Base-by-base conservation (phyloP, 495 filamentous ascomycete species). In the Bryoglossum gracile region DNA sequence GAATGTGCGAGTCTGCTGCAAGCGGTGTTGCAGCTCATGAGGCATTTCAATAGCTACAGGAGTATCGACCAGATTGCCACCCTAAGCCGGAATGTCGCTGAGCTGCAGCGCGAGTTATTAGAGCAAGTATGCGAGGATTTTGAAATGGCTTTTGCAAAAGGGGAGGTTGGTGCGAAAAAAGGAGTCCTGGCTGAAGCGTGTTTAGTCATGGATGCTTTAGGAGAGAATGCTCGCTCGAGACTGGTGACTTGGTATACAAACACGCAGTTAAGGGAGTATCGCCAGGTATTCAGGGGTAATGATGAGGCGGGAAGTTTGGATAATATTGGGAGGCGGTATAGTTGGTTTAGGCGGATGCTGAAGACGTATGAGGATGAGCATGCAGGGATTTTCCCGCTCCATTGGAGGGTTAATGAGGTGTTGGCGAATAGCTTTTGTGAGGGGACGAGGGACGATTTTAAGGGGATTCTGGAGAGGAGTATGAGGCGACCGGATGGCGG, bases 71-170 rank as follows among this genome's bases (percentile, higher is more conserved):
- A 99, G 71, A 97, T 99, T 55, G 92, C 92, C 14, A 86, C 88
- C 3, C 77, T 98, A 26, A 90, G 87, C 59, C 80, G 87, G 35
- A 95, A 94, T 60, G 92, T 98, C 28, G 86, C 89, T 18, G 92
- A 98, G 54, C 75, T 98, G 45, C 94, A 97, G 67, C 74, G 91
- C 33, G 92, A 97, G 65, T 70, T 98, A 24, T 71, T 95, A 49
- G 92, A 98, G 69, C 94, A 98, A 64, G 82, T 97, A 17, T 98
- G 92, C 65, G 92, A 97, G 67, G 92, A 98, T 65, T 97, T 98
- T 56, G 92, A 98, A 71, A 75, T 95, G 37, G 82, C 83, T 0
- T 97, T 97, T 66, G 87, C 94, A 14, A 95, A 92, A 65, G 83
- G 80, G 2, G 91, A 97, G 63, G 80, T 95, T 14, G 70, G 72